A percentile compares a stretch with the other conserved stretches of the same genome.
Evolutionary conservation across 2,329 filamentous ascomycete species (phyloP).

Genomic region (Claviceps fusiformis): DNA sequence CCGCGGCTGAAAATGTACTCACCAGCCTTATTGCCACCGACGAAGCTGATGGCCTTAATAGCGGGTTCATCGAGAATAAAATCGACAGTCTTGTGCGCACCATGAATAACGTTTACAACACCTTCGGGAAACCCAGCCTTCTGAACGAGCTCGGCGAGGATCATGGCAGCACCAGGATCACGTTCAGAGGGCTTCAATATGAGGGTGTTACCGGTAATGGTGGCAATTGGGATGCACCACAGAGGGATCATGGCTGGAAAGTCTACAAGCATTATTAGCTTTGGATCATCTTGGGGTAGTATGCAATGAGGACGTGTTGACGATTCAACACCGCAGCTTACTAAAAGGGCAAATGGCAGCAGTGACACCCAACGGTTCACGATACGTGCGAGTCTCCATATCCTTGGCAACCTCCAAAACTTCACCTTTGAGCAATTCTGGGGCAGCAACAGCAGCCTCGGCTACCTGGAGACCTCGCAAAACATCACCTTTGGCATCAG

Average conservation of each 20-base stretch:
- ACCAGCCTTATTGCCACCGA: constrained; percentile 76
- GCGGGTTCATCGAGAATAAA: constrained; percentile 75
- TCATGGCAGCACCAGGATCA: constrained; percentile 74
- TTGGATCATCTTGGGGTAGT: background rate
- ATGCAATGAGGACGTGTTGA: background rate
- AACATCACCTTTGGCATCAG: constrained; percentile 70
- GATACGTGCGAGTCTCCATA: constrained; percentile 77
- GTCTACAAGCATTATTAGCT: constrained; percentile 34
- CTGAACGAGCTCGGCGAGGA: constrained; percentile 64
- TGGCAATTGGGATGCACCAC: constrained; percentile 81
- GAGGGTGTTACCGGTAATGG: constrained; percentile 70
- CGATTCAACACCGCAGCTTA: constrained; percentile 20
- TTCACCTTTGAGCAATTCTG: constrained; percentile 71
- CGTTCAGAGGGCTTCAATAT: constrained; percentile 80
- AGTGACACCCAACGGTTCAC: constrained; percentile 67
- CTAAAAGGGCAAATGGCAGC: constrained; percentile 81
- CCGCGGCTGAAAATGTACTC: constrained; percentile 74
- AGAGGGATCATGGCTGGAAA: constrained; percentile 87
- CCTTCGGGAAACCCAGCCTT: constrained; percentile 73
- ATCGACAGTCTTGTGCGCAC: constrained; percentile 66
- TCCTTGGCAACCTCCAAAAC: constrained; percentile 77
- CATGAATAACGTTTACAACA: constrained; percentile 74
- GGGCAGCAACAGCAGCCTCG: constrained; percentile 68
- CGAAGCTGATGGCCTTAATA: constrained; percentile 79
- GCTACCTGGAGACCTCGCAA: constrained; percentile 73